Base-by-base conservation (phyloP, 2,329 filamentous ascomycete genomes). In the Fusarium siculi region DNA sequence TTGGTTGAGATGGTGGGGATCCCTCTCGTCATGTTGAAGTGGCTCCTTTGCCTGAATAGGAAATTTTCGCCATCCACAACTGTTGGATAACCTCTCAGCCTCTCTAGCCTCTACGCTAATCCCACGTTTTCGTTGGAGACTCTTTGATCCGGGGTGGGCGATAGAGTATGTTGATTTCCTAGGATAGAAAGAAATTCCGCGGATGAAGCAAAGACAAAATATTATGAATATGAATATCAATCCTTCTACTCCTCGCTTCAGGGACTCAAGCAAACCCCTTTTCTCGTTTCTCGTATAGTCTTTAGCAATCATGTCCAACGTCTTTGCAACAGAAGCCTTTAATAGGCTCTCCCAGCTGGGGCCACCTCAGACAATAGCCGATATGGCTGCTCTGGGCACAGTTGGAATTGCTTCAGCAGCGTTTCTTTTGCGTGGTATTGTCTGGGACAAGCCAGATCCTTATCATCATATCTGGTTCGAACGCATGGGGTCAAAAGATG, bases 371-470 rank as follows among this genome's bases (percentile, higher is more conserved):
- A 74, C 74, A 7, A 52, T 77, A 14, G 69, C 73, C 39, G 78
- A 79, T 28, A 55, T 76, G 15, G 74, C 75, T 19, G 78, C 78
- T 2, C 36, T 79, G n/a, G 67, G 71, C n/a, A 76, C 76, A 3
- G 73, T 77, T 9, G 72, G 72, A 2, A 67, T 74, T 12, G 63
- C 72, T 16, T 75, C 72, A 6, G 77, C 70, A 9, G 74, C 81
- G 3, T 87, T 84, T 70, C 74, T 86, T 23, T 81, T 85, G 5
- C 80, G 81, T 7, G 84, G 84, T 6, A 80, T 80, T 40, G 68
- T 82, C 23, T 87, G 85, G 85, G 85, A 87, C 59, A 84, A 80
- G 46, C 83, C 85, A 14, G 86, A 89, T 68, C 86, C 86, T 9
- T 83, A 87, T 63, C 74, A 82, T 42, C 79, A 87, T 71, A 78